phyloP scores from a whole-genome alignment of 257 asterid genomes.

The Craterostigma plantagineum region DNA sequence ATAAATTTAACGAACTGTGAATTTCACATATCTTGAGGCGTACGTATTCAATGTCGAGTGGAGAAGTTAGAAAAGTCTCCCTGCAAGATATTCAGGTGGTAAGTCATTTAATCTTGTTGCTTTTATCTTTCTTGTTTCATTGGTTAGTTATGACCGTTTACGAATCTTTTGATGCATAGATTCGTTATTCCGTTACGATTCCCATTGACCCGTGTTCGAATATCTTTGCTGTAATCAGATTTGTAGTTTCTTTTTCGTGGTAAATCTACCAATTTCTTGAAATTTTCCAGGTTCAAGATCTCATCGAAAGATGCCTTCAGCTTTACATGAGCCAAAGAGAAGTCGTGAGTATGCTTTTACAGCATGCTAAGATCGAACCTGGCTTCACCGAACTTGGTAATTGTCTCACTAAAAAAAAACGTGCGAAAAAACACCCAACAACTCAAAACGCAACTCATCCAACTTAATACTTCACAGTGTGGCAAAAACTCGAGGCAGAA shows the following conservation, averaged over 20 bases:
- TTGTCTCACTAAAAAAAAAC: background rate
- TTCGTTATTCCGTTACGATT: no score
- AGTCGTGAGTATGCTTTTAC: conserved; percentile 58
- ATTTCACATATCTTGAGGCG: background rate
- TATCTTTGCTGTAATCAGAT: no score
- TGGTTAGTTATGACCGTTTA: no score
- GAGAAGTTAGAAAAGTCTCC: conserved; percentile 40
- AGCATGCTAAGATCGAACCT: conserved; percentile 86
- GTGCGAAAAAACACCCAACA: no score
- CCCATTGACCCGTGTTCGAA: no score
- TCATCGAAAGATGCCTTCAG: conserved; percentile 94
- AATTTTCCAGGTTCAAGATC: conserved; percentile 62
- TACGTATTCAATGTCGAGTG: conserved; percentile 38
- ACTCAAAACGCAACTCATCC: conserved; percentile 7
- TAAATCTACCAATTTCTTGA: conserved; percentile 1
- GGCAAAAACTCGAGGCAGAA: conserved; percentile 92
- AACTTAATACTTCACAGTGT: conserved; percentile 35
- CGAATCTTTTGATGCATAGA: no score
- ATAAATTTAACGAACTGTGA: no score
- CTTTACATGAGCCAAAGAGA: conserved; percentile 88
- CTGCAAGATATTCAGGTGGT: conserved; percentile 70
- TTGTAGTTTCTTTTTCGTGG: background rate
- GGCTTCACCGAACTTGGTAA: conserved; percentile 91
- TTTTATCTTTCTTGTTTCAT: background rate
- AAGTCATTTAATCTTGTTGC: conserved; percentile 16